Evolutionary conservation across 2,329 filamentous ascomycete genomes (phyloP).

Genomic region (Penicillium sp.): DNA sequence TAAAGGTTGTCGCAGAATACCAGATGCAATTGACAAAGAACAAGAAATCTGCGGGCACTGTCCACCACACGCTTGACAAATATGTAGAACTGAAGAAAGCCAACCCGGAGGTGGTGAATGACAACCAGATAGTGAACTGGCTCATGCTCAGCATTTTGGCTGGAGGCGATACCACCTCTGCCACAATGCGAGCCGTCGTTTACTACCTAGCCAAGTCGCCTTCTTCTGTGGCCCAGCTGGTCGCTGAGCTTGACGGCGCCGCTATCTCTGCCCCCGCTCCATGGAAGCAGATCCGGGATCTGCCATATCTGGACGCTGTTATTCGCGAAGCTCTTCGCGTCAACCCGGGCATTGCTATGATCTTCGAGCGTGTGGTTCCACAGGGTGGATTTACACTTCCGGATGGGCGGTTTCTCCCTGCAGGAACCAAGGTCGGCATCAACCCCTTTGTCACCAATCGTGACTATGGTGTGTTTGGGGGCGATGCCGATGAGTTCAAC

Average conservation of each 20-base stretch:
- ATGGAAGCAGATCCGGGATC: conserved; percentile 21
- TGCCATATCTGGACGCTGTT: conserved; percentile 53
- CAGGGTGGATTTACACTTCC: conserved; percentile 30
- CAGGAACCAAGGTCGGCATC: conserved; percentile 37
- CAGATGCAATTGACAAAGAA: conserved; percentile 18
- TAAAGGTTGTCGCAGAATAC: conserved; percentile 23
- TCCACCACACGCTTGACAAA: conserved; percentile 43
- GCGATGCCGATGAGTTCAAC: conserved; percentile 47
- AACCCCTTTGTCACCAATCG: conserved; percentile 40
- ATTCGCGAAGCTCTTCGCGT: conserved; percentile 55
- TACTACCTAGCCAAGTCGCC: conserved; percentile 28
- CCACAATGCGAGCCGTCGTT: conserved; percentile 32
- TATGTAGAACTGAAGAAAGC: conserved; percentile 44
- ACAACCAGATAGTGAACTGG: conserved; percentile 41
- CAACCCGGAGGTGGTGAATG: conserved; percentile 38
- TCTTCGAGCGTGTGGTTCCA: conserved; percentile 55
- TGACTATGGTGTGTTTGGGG: conserved; percentile 48
- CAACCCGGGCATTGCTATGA: conserved; percentile 52
- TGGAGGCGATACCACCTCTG: conserved; percentile 43
- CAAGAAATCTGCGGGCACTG: conserved; percentile 8
- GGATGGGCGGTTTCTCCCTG: conserved; percentile 37
- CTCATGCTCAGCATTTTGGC: conserved; percentile 38
- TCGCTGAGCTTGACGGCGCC: conserved; percentile 17
- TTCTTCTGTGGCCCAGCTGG: conserved; percentile 14
- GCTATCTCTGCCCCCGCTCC: conserved; percentile 16